These are phyloP conservation scores for Persicaria tinctoria DNA, from an alignment of 148 eudicot genomes.

Conservation along the genomic window DNA sequence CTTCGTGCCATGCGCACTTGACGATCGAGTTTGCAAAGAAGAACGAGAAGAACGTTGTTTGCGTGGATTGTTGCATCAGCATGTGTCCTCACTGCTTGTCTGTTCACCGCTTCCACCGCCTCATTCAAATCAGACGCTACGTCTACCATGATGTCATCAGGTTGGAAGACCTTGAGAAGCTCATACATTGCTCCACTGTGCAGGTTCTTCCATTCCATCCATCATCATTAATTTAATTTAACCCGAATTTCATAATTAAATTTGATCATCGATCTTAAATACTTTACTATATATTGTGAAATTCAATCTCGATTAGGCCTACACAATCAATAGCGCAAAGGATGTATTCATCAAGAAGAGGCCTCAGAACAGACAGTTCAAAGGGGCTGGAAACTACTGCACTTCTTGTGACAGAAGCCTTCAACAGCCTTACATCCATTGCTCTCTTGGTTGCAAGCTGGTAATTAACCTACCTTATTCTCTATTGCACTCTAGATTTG, in stretches of 20 bases:
- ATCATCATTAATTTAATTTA: too few relatives aligned
- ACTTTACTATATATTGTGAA: not conserved
- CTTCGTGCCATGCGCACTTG: conserved; percentile 57
- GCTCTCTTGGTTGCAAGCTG: conserved; percentile 99
- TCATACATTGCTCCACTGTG: conserved; percentile 85
- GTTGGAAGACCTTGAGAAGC: conserved; percentile 82
- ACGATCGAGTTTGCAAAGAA: conserved; percentile 81
- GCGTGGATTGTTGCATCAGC: conserved; percentile 88
- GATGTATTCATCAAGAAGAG: conserved; percentile 91
- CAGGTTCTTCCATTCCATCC: conserved; percentile 38
- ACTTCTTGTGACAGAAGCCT: conserved; percentile 95
- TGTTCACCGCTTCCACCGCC: conserved; percentile 72
- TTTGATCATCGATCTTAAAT: not conserved
- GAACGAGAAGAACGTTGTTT: conserved; percentile 85
- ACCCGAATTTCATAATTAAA: not conserved
- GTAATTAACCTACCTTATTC: conserved; percentile 15
- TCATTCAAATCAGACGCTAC: conserved; percentile 83
- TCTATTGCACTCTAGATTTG: too few relatives aligned
- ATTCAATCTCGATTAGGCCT: conserved; percentile 37
- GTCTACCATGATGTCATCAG: conserved; percentile 91
- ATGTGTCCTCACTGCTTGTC: conserved; percentile 87
- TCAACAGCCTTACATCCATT: conserved; percentile 87
- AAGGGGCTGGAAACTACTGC: conserved; percentile 88
- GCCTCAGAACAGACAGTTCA: conserved; percentile 92
- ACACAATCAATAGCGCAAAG: conserved; percentile 84